Conservation (phyloP, 495 filamentous ascomycete species). For the Podospora pseudopauciseta region DNA sequence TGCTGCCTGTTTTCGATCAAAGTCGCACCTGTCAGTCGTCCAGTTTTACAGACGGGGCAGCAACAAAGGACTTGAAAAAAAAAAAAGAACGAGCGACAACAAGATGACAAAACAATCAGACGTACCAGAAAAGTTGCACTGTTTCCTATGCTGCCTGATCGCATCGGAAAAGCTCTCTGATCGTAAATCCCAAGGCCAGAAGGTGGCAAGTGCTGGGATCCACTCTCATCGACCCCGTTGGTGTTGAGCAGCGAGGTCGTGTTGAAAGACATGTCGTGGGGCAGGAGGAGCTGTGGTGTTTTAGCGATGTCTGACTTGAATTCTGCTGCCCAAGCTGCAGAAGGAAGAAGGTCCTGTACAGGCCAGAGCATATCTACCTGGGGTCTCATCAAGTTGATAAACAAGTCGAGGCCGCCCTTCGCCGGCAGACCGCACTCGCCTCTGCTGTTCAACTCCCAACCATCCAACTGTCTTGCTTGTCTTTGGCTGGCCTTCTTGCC, state of each 20-base stretch:
- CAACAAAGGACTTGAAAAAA: neutral
- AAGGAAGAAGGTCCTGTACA: neutral
- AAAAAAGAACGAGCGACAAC: neutral
- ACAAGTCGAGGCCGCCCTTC: neutral
- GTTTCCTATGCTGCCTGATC: neutral
- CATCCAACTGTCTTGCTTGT: neutral
- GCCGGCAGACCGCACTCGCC: neutral
- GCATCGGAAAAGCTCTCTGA: neutral
- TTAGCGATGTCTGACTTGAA: neutral
- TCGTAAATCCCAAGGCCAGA: neutral
- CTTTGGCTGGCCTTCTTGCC: neutral
- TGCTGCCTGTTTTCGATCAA: neutral
- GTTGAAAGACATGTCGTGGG: neutral
- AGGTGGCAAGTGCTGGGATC: neutral
- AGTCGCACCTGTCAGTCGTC: neutral
- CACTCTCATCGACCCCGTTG: neutral
- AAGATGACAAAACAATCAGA: neutral
- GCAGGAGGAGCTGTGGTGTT: neutral
- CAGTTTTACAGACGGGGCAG: neutral
- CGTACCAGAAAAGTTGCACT: neutral
- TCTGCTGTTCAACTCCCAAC: neutral
- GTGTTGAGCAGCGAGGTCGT: neutral
- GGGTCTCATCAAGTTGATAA: neutral
- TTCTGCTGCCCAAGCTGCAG: neutral
- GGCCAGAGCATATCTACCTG: neutral